A percentile compares a stretch with the other conserved stretches of the same genome.
Conservation (phyloP, 345 rosid species). For the Sonneratia caseolaris region DNA sequence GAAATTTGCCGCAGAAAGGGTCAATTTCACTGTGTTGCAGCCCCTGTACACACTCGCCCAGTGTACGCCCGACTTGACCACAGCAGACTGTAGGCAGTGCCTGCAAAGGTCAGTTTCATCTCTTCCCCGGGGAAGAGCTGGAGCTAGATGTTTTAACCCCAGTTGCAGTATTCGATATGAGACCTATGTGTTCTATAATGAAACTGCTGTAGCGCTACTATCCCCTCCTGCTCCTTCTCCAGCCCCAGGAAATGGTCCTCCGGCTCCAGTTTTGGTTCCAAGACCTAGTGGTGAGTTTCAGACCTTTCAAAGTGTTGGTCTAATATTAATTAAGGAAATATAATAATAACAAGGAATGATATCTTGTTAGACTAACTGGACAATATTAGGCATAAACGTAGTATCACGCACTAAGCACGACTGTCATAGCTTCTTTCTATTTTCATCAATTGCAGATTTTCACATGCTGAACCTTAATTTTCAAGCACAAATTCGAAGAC, state of each 20-base stretch:
- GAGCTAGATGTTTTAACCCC: slow-evolving; percentile 23
- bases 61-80: slow-evolving; percentile 43
- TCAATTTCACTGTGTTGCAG: slow-evolving; percentile 10
- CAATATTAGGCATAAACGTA: neutral
- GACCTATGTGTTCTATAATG: slow-evolving; percentile 27
- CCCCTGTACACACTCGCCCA: slow-evolving; percentile 31
- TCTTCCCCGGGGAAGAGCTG: slow-evolving; percentile 12
- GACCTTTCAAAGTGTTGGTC: neutral
- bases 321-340: neutral
- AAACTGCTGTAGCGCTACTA: slow-evolving; percentile 1
- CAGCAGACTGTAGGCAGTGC: slow-evolving; percentile 22
- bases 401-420: neutral
- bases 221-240: slow-evolving; percentile 12
- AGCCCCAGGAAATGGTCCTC: neutral
- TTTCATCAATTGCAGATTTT: too few relatives aligned
- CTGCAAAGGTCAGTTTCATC: slow-evolving; percentile 12
- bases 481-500: too few relatives aligned
- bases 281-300: neutral
- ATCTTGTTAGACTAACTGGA: neutral
- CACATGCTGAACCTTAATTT: too few relatives aligned
- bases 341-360: neutral
- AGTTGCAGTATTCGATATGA: slow-evolving; percentile 42
- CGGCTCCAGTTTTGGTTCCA: neutral
- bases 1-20: slow-evolving; percentile 24
- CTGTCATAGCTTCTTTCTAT: too few relatives aligned